phyloP scores from a whole-genome alignment of 129 eudicot species.

The carrot (Daucus carota) region DH1_v3.0 NC_030385.2:45396001-45396500 shows the following conservation, averaged over 20 bases:
- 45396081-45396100: neutral
- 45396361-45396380: constrained; percentile 74
- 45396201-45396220: neutral
- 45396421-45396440: constrained; percentile 75
- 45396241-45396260: neutral
- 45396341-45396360: constrained; percentile 85
- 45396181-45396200: neutral
- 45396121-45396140: neutral
- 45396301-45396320: constrained; percentile 72
- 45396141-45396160: neutral
- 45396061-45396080: no score
- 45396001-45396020: neutral
- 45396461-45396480: neutral
- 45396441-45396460: neutral
- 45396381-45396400: constrained; percentile 85
- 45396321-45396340: constrained; percentile 94
- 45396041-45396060: no score
- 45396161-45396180: neutral
- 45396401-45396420: constrained; percentile 81
- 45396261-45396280: neutral
- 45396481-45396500: neutral
- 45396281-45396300: neutral
- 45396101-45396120: neutral
- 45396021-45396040: neutral
- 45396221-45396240: neutral